Base-by-base conservation (phyloP, 2,329 filamentous ascomycete species). In the Apiospora aurea region DNA sequence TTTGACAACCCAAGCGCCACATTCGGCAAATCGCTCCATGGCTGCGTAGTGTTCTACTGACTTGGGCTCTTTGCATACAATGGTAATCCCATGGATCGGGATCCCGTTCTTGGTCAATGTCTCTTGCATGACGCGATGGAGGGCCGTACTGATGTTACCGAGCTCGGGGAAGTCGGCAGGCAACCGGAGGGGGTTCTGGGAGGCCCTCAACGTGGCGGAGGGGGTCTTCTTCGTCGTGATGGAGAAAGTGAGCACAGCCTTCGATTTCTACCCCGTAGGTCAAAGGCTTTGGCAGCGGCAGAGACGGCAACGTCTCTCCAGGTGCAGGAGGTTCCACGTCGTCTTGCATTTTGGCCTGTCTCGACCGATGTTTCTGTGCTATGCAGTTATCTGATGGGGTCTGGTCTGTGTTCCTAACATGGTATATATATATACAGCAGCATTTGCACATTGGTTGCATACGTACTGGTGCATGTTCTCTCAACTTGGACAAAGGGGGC, bases 251-350 rank as follows among this genome's bases (percentile, higher is more conserved):
- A 2, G 75, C 26, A n/a, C 76, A 0, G 26, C 73, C 75, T 61
- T 76, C 74, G 1, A 76, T 34, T 18, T 76, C 74, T 2, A 76
- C 72, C 13, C 74, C 73, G 10, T 75, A 76, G 1, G 73, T 76
- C 14, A 75, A n/a, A n/a, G 57, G 57, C 34, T 24, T 64, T 18
- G 57, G 57, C 11, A 38, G 7, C 16, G 53, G 53, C 21, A 64
- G 34, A 6, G 29, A 8, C 29, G 53, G 29, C 16, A 38, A 21
- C 16, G 7, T 10, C 57, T 38, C 18, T 16, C 21, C 57, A 13
- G 57, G 29, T 18, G 29, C 2, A 41, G 29, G 34, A 16, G 21
- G 5, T 13, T 41, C 57, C 5, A 13, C 21, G 18, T n/a, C 29
- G 34, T 34, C 21, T 41, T 41, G 18, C 57, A 64, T 64, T 4